A percentile compares a stretch with the other conserved stretches of the same genome.
Conservation (phyloP, 192 early-diverging fungal species). For the Mortierella antarctica region DNA sequence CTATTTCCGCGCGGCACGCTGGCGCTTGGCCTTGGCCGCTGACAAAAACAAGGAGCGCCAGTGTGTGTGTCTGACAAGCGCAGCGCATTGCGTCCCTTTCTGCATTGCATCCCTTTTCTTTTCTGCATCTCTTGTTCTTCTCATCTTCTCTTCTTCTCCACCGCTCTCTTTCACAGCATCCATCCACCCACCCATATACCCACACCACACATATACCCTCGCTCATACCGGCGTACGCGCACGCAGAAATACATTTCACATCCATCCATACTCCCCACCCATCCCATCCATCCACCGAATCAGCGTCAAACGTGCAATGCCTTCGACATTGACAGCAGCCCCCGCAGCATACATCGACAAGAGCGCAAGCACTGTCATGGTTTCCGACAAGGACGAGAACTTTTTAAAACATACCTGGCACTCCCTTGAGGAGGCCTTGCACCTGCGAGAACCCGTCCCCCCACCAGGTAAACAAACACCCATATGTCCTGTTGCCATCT, state of each 20-base stretch:
- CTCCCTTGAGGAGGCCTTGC: conserved; percentile 34
- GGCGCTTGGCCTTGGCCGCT: too few species aligned
- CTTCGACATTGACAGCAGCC: neutral
- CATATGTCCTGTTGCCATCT: neutral
- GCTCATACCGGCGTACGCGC: neutral
- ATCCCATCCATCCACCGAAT: too few species aligned
- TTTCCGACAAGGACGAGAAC: conserved; percentile 12
- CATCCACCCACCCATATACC: neutral
- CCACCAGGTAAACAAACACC: conserved; percentile 27
- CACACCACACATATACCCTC: neutral
- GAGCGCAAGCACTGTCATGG: neutral
- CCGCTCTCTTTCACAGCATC: neutral
- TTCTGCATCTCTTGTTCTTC: too few species aligned
- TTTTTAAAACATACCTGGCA: conserved; percentile 27
- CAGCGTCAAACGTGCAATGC: neutral
- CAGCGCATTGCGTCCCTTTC: too few species aligned
- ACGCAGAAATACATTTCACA: too few species aligned
- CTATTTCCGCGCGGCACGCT: too few species aligned
- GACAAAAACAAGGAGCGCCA: too few species aligned
- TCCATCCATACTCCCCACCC: too few species aligned
- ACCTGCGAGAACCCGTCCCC: conserved; percentile 23
- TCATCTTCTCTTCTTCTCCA: neutral
- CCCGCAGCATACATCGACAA: too few species aligned
- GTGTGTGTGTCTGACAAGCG: too few species aligned
- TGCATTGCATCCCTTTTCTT: neutral